Conservation (phyloP, 805 yeast genomes). For the Wickerhamomyces tratensis region DNA sequence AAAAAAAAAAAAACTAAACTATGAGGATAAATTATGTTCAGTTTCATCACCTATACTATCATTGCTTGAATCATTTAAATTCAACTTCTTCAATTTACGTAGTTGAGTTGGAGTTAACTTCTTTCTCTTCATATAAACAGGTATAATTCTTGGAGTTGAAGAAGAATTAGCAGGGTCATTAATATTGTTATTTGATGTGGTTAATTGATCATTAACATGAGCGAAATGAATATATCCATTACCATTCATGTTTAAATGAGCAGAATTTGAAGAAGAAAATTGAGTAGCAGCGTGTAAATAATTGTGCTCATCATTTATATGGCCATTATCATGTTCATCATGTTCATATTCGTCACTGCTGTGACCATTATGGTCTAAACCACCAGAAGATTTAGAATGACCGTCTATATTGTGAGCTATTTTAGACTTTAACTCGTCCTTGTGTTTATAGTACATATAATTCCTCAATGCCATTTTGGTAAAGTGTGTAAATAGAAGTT, state of each 20-base stretch:
- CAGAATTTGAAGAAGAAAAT: too few relatives aligned
- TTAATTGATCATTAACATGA: too few relatives aligned
- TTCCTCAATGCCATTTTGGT: constrained; percentile 32
- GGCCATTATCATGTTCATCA: too few relatives aligned
- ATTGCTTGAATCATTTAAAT: background rate
- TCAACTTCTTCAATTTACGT: constrained; percentile 10
- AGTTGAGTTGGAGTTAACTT: constrained; percentile 20
- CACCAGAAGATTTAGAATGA: background rate
- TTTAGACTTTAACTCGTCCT: constrained; percentile 22
- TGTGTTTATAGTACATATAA: constrained; percentile 32
- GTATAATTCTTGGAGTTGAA: background rate
- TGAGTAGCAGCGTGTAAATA: too few relatives aligned
- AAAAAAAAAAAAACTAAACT: too few relatives aligned
- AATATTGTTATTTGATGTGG: background rate
- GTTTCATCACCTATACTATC: background rate
- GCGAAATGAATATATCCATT: too few relatives aligned
- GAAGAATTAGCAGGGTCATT: constrained; percentile 5
- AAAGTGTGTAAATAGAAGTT: too few relatives aligned
- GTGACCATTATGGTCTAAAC: too few relatives aligned
- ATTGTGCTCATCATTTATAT: too few relatives aligned
- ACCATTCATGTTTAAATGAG: too few relatives aligned
- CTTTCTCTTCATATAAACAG: background rate
- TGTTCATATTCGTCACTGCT: too few relatives aligned
- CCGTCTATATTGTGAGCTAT: constrained; percentile 21
- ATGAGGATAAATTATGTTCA: background rate